Conservation (phyloP, 805 yeast genomes). For the Schwanniomyces vanrijiae region DNA sequence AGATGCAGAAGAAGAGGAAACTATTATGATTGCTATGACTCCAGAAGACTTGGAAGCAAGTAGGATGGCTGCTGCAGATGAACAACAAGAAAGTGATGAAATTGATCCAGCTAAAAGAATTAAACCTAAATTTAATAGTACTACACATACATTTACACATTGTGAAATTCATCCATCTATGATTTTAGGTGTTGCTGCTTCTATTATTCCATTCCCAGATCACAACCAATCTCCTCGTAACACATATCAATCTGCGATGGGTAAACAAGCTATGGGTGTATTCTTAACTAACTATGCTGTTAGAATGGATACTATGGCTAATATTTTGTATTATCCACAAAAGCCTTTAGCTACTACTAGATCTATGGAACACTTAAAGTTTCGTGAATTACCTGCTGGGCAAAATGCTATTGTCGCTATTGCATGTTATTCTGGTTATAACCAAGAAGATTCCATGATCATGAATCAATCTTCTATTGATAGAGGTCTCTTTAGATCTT, state of each 20-base stretch:
- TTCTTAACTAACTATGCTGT: slow-evolving; percentile 92
- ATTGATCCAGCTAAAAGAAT: slow-evolving; percentile 83
- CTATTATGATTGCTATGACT: slow-evolving; percentile 97
- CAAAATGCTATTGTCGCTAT: slow-evolving; percentile 98
- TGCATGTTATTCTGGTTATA: slow-evolving; percentile 96
- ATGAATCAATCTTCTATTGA: slow-evolving; percentile 98
- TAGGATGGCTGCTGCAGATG: slow-evolving; percentile 38
- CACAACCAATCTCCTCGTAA: slow-evolving; percentile 99
- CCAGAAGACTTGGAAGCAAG: slow-evolving; percentile 90
- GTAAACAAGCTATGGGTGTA: slow-evolving; percentile 99
- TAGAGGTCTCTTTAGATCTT: slow-evolving; percentile 91
- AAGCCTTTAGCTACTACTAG: slow-evolving; percentile 97
- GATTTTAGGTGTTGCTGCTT: slow-evolving; percentile 98
- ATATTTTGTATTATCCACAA: slow-evolving; percentile 94
- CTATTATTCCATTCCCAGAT: slow-evolving; percentile 99
- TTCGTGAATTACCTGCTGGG: slow-evolving; percentile 98
- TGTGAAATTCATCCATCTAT: slow-evolving; percentile 99
- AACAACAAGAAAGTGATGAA: slow-evolving; percentile 45
- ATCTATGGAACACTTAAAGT: slow-evolving; percentile 95
- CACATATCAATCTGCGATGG: slow-evolving; percentile 99
- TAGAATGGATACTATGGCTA: slow-evolving; percentile 99
- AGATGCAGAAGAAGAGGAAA: slow-evolving; percentile 99
- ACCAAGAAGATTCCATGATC: slow-evolving; percentile 99
- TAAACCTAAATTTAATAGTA: slow-evolving; percentile 56
- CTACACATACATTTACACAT: slow-evolving; percentile 85